These are phyloP conservation scores for Irpex sp. DNA, from an alignment of 1,284 basidiomycete genomes.

Conservation along the genomic window DNA sequence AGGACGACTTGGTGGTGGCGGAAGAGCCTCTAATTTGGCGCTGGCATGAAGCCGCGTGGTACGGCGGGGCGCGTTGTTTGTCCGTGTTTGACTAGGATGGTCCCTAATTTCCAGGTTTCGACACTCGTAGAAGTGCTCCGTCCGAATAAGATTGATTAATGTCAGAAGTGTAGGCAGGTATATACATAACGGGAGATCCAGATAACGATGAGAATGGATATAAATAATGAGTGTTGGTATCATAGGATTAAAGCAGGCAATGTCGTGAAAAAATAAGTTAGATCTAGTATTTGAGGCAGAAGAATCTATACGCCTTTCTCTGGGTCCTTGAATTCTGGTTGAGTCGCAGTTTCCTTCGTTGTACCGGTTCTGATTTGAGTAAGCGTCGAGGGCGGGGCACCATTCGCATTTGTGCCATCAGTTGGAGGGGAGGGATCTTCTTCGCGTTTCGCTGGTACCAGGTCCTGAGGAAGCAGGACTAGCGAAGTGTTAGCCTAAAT, in stretches of 20 bases:
- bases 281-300: no score
- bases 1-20: neutral
- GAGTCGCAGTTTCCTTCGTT: neutral
- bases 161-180: no score
- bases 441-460: conserved; percentile 10
- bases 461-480: conserved; percentile 11
- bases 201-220: no score
- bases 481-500: neutral
- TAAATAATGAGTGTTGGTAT: no score
- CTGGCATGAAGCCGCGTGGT: neutral
- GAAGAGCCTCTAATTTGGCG: neutral
- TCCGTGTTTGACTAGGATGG: neutral
- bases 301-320: neutral
- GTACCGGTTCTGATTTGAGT: neutral
- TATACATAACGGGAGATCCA: no score
- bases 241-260: no score
- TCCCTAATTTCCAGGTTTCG: neutral
- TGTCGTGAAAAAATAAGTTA: no score
- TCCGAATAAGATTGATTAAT: neutral
- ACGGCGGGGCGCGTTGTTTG: neutral
- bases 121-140: neutral
- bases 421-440: neutral
- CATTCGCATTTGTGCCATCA: neutral
- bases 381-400: neutral
- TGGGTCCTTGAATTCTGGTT: neutral